A percentile compares a stretch with the other conserved stretches of the same genome.
Evolutionary conservation across 352 stramenopile genomes (phyloP).

Genomic region (Peronospora farinosa): DNA sequence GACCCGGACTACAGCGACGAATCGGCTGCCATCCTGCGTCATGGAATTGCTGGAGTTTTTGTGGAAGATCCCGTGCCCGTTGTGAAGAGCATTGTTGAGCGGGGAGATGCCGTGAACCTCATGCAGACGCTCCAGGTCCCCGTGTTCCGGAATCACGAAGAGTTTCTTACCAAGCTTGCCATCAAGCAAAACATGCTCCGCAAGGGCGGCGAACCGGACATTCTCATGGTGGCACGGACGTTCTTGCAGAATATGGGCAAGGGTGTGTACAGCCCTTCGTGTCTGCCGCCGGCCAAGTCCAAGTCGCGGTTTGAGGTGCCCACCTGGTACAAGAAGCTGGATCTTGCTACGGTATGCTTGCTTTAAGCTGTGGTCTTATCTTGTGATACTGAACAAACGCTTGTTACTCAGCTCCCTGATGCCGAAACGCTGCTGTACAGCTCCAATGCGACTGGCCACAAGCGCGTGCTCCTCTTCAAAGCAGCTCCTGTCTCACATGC

Average conservation of each 20-base stretch:
- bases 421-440: constrained; percentile 51
- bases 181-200: constrained; percentile 90
- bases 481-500: constrained; percentile 37
- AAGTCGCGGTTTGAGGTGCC: constrained; percentile 81
- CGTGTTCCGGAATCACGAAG: constrained; percentile 87
- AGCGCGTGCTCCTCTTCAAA: constrained; percentile 59
- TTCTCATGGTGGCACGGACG: constrained; percentile 86
- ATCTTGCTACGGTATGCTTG: constrained; percentile 43
- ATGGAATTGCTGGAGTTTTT: constrained; percentile 92
- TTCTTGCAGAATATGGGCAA: constrained; percentile 80
- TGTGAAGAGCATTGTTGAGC: constrained; percentile 87
- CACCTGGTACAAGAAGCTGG: constrained; percentile 52
- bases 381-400: constrained; percentile 6
- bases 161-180: constrained; percentile 96
- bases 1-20: constrained; percentile 92
- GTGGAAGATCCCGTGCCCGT: constrained; percentile 92
- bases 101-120: constrained; percentile 88
- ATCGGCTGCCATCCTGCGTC: constrained; percentile 83
- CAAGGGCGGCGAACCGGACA: constrained; percentile 95
- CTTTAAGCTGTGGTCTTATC: neutral
- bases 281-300: constrained; percentile 65
- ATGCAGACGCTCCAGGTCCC: constrained; percentile 96
- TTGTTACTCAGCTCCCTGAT: constrained; percentile 32
- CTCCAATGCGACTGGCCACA: constrained; percentile 50
- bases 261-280: constrained; percentile 47